Evolutionary conservation across 192 early-diverging fungal genomes (phyloP).

Genomic region (Lunasporangiospora selenospora): DNA sequence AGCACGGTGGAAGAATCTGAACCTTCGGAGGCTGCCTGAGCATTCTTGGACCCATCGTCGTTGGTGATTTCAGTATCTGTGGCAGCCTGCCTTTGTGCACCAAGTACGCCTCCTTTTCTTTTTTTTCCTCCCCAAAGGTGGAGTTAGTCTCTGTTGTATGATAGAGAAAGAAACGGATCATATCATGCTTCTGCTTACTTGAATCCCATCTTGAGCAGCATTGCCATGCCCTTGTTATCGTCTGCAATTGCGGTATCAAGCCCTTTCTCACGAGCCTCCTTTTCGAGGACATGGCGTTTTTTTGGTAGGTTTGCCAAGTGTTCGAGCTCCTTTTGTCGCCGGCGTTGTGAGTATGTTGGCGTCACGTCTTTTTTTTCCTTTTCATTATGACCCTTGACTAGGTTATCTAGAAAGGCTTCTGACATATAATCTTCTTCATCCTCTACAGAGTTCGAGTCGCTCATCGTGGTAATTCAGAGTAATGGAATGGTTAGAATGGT

Average conservation of each 20-base stretch:
- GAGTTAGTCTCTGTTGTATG: background rate
- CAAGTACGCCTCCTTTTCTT: constrained; percentile 53
- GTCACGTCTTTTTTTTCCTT: constrained; percentile 14
- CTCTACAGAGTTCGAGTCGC: too few relatives aligned
- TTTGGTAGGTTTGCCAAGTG: constrained; percentile 54
- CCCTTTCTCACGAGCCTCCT: constrained; percentile 58
- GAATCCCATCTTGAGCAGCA: constrained; percentile 66
- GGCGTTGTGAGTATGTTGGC: constrained; percentile 46
- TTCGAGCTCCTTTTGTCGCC: constrained; percentile 49
- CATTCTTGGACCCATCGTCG: too few relatives aligned
- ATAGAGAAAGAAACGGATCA: background rate
- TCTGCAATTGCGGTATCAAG: constrained; percentile 52
- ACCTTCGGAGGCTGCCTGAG: too few relatives aligned
- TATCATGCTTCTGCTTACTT: constrained; percentile 39
- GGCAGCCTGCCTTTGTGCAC: constrained; percentile 11
- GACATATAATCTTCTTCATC: constrained; percentile 66
- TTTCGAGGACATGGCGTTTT: constrained; percentile 45
- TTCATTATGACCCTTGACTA: constrained; percentile 15
- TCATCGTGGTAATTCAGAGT: too few relatives aligned
- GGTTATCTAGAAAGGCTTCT: constrained; percentile 46
- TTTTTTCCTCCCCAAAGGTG: too few relatives aligned
- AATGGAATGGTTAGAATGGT: too few relatives aligned
- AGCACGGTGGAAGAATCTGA: too few relatives aligned
- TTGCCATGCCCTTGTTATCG: constrained; percentile 61
- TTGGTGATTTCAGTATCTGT: background rate